Evolutionary conservation across 768 basidiomycete species (phyloP), one percentile per base, ranked within the genome.

Genomic region (Boletus rubroflammeus): DNA sequence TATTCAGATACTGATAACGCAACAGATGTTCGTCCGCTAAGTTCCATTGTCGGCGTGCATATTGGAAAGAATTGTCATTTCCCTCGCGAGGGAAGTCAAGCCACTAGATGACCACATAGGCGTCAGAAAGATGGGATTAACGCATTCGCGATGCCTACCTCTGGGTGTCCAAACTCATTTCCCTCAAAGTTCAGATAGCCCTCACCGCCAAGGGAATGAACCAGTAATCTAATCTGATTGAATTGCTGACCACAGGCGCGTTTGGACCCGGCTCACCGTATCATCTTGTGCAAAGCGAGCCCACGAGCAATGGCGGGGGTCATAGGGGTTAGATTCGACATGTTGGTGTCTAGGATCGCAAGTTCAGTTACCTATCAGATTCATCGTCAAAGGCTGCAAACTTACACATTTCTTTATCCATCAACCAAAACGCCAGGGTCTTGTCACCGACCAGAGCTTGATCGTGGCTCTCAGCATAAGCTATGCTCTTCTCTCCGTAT

Each of bases 331-430:
- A 95, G 36, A 67, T 93, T 89, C 26, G 92, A 95, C 96, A 98
- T 98, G 72, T 95, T 80, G 4, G 93, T 93, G 71, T 96, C 92
- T 93, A 50, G 34, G 10, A 46, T 42, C 57, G 42, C 56, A 44
- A 49, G 28, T 38, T 44, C 50, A 26, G 23, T 39, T 13, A 38
- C 21, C 6, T 17, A 23, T 29, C 29, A 23, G 21, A 39, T 35
- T 29, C 21, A 44, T 6, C 35, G 1, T 35, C 36, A 32, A 26
- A 25, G 21, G 51, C 8, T 21, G 44, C 1, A 19, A 32, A 77
- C 84, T 62, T 78, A 94, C 95, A 98, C 97, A 99, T 99, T 73
- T 98, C 97, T 73, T 96, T 96, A 73, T 99, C 97, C 97, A 99
- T 99, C 54, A 98, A 73, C 97, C 97, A 99, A 73, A 99, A 99